Evolutionary conservation across 2,329 filamentous ascomycete species (phyloP).

Genomic region (Bisporella sp.): DNA sequence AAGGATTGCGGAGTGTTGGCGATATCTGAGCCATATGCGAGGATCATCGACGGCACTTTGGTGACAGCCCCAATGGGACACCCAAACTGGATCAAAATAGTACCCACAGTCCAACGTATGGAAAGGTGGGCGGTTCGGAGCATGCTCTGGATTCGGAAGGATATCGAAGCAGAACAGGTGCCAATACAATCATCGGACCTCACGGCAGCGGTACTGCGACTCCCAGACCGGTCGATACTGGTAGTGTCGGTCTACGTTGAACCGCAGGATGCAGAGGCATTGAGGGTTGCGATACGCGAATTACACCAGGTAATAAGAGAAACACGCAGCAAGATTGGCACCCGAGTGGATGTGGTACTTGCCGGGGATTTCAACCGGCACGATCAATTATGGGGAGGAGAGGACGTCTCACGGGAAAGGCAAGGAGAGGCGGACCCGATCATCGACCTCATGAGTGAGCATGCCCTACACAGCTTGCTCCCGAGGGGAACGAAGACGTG

Average conservation of each 20-base stretch:
- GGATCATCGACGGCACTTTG: too few relatives aligned
- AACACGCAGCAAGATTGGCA: background rate
- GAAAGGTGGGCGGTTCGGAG: slow-evolving; percentile 20
- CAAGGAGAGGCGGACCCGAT: slow-evolving; percentile 31
- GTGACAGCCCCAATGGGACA: too few relatives aligned
- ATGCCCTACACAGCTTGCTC: slow-evolving; percentile 27
- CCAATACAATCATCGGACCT: slow-evolving; percentile 20
- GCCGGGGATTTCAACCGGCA: background rate
- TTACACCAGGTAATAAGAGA: slow-evolving; percentile 18
- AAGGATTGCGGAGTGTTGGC: too few relatives aligned
- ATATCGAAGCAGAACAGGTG: slow-evolving; percentile 18
- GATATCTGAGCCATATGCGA: too few relatives aligned
- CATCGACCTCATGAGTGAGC: slow-evolving; percentile 27
- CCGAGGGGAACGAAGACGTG: slow-evolving; percentile 30
- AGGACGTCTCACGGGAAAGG: slow-evolving; percentile 8
- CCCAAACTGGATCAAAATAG: background rate
- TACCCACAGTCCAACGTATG: slow-evolving; percentile 3
- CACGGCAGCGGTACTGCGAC: slow-evolving; percentile 16
- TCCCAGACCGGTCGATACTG: slow-evolving; percentile 19
- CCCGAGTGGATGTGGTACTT: background rate
- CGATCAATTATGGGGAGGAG: background rate
- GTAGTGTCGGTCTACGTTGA: slow-evolving; percentile 23
- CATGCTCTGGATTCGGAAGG: slow-evolving; percentile 23
- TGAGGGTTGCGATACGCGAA: slow-evolving; percentile 10
- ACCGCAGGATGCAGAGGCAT: slow-evolving; percentile 11